Conservation (phyloP, 257 asterid species). For the Capsicum rhomboideum region DNA sequence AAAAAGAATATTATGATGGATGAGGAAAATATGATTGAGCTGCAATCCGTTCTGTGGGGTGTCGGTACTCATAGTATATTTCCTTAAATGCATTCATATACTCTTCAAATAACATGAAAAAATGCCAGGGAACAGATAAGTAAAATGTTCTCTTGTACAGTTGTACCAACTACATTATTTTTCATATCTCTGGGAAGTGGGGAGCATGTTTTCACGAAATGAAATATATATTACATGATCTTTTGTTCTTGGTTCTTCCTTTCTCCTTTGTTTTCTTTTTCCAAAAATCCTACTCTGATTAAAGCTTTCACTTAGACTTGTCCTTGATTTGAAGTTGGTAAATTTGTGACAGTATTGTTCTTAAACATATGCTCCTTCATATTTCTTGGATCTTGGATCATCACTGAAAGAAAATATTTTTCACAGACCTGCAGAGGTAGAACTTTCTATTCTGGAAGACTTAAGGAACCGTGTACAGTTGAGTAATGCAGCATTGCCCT, state of each 20-base stretch:
- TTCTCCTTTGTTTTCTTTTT: neutral
- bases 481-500: slow-evolving; percentile 69
- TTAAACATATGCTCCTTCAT: neutral
- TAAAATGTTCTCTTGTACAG: neutral
- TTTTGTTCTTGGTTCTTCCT: neutral
- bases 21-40: neutral
- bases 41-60: neutral
- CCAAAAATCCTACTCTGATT: neutral
- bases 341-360: neutral
- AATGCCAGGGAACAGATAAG: neutral
- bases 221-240: neutral
- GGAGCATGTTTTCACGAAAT: neutral
- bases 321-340: neutral
- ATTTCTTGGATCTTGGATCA: neutral
- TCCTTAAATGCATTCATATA: neutral
- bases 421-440: slow-evolving; percentile 77
- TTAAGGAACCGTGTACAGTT: slow-evolving; percentile 90
- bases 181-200: neutral
- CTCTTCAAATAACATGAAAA: neutral
- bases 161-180: neutral
- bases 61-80: neutral
- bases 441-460: slow-evolving; percentile 90
- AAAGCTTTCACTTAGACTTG: neutral
- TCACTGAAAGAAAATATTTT: slow-evolving; percentile 8
- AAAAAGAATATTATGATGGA: neutral